These are phyloP conservation scores for Hypoxylon lenormandii DNA, from an alignment of 495 filamentous ascomycete genomes.

Conservation along the genomic window DNA sequence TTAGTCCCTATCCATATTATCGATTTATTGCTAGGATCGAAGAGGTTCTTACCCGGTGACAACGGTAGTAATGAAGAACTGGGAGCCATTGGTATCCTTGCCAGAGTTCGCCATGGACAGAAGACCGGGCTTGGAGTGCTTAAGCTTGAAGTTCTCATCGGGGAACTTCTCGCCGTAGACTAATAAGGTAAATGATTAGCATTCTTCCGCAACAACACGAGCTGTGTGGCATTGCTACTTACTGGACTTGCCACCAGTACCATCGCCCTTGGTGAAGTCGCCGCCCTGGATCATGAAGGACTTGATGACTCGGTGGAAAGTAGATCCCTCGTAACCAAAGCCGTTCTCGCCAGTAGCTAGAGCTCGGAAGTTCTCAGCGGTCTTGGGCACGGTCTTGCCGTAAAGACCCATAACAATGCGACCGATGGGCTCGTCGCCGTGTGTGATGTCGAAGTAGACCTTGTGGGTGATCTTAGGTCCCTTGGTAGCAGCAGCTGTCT, in stretches of 20 bases:
- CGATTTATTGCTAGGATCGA: neutral
- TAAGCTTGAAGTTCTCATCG: constrained; percentile 99
- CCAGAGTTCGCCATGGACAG: constrained; percentile 97
- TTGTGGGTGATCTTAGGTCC: constrained; percentile 97
- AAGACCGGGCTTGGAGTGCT: constrained; percentile 73
- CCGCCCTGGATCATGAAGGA: constrained; percentile 99
- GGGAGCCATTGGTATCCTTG: constrained; percentile 97
- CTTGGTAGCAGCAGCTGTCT: constrained; percentile 78
- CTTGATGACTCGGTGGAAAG: constrained; percentile 99
- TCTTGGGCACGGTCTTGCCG: constrained; percentile 98
- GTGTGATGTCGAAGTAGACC: constrained; percentile 95
- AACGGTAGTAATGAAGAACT: constrained; percentile 96
- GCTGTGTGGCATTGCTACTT: constrained; percentile 46
- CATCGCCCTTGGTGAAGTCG: constrained; percentile 96
- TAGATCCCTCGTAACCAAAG: constrained; percentile 93
- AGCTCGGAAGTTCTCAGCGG: constrained; percentile 97
- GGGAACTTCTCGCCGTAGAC: constrained; percentile 94
- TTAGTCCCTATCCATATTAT: constrained; percentile 31
- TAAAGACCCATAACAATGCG: constrained; percentile 94
- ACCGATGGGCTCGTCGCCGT: constrained; percentile 86
- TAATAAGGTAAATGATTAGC: constrained; percentile 41
- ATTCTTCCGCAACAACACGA: constrained; percentile 21
- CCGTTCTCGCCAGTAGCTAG: constrained; percentile 97
- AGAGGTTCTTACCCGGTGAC: constrained; percentile 74
- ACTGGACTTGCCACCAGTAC: constrained; percentile 95